Conservation (phyloP, 805 yeast genomes). For the Wickerhamomyces hampshirensis region DNA sequence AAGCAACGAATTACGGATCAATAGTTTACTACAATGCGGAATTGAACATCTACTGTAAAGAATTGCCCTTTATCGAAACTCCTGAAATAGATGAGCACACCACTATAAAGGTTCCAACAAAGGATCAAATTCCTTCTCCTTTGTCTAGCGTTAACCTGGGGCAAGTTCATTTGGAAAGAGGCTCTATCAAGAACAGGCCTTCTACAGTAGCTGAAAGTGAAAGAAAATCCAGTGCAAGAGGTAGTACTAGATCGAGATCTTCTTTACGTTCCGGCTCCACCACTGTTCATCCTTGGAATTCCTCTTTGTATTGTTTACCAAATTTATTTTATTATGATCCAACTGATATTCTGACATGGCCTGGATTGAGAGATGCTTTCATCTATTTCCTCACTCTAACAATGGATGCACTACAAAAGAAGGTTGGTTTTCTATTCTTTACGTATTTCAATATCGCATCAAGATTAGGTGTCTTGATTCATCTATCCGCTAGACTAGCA, state of each 20-base stretch:
- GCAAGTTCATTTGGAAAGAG: constrained; percentile 23
- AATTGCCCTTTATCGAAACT: constrained; percentile 46
- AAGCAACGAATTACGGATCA: constrained; percentile 49
- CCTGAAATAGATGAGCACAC: constrained; percentile 33
- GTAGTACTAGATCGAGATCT: constrained; percentile 14
- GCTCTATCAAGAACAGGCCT: constrained; percentile 13
- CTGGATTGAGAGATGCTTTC: constrained; percentile 44
- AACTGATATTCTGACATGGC: constrained; percentile 58
- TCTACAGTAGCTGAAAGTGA: constrained; percentile 13
- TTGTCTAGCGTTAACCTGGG: constrained; percentile 23
- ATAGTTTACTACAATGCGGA: constrained; percentile 57
- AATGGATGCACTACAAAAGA: constrained; percentile 45
- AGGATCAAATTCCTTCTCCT: no score
- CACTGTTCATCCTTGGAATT: constrained; percentile 24
- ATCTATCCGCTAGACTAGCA: constrained; percentile 49
- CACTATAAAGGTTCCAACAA: constrained; percentile 23
- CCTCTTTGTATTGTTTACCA: constrained; percentile 26
- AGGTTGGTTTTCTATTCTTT: constrained; percentile 47
- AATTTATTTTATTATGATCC: constrained; percentile 54
- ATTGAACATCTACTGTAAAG: constrained; percentile 53
- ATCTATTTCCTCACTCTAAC: constrained; percentile 43
- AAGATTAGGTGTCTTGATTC: constrained; percentile 46
- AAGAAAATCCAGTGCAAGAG: constrained; percentile 10
- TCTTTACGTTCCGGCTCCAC: constrained; percentile 13
- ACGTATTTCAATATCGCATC: constrained; percentile 51